These are phyloP conservation scores for Pochonia chlamydosporia DNA, from an alignment of 2,329 filamentous ascomycete genomes.

Conservation along the genomic window DNA sequence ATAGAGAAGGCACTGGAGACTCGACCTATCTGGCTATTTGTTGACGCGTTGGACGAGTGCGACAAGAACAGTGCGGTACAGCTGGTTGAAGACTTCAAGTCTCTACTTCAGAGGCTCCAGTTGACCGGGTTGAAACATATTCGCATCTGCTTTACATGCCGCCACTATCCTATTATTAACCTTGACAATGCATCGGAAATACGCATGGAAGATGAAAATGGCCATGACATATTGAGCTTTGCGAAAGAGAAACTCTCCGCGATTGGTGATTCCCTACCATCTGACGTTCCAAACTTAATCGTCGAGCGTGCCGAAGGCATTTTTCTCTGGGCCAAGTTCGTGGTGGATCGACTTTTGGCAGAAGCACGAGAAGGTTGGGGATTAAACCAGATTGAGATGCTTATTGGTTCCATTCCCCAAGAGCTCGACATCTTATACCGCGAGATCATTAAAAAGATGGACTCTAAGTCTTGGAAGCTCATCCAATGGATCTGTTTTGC, in stretches of 20 bases:
- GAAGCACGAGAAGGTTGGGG: conserved; percentile 7
- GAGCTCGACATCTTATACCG: conserved; percentile 19
- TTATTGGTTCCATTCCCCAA: neutral
- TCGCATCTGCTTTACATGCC: conserved; percentile 26
- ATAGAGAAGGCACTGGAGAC: conserved; percentile 15
- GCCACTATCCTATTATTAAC: conserved; percentile 23
- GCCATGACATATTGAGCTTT: conserved; percentile 21
- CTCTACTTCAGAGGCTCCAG: neutral
- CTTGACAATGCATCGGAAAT: conserved; percentile 17
- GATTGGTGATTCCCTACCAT: neutral
- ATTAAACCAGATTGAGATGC: conserved; percentile 8
- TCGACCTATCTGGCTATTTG: conserved; percentile 20
- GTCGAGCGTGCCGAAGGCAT: conserved; percentile 21
- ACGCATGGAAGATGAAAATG: conserved; percentile 23
- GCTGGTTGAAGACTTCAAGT: conserved; percentile 15
- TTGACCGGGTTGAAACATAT: conserved; percentile 5
- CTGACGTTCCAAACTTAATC: conserved; percentile 14
- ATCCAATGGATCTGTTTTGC: conserved; percentile 28
- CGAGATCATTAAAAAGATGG: conserved; percentile 15
- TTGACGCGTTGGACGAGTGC: conserved; percentile 30
- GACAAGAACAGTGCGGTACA: conserved; percentile 17
- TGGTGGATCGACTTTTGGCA: conserved; percentile 15
- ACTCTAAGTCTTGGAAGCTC: conserved; percentile 9
- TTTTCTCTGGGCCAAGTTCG: conserved; percentile 31
- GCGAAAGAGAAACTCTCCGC: conserved; percentile 17